Evolutionary conservation across 2,329 filamentous ascomycete genomes (phyloP).

Genomic region (Endothia cerciana): DNA sequence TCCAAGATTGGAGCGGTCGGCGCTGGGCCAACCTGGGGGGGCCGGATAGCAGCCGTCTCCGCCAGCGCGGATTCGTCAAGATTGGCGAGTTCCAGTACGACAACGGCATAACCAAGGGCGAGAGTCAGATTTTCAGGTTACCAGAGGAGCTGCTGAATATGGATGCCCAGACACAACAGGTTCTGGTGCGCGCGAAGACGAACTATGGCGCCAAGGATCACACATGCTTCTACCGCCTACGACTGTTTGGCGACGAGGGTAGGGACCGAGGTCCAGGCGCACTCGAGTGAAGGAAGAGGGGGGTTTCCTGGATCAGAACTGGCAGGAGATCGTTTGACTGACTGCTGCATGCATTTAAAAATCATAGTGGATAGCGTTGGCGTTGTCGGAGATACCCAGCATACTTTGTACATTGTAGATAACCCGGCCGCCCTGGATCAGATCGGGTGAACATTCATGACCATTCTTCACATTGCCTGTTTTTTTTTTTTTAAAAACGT

Average conservation of each 20-base stretch:
- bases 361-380: constrained; percentile 7
- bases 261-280: constrained; percentile 23
- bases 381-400: constrained; percentile 13
- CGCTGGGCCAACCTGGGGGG: constrained; percentile 40
- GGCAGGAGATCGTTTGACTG: background rate
- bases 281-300: background rate
- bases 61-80: constrained; percentile 54
- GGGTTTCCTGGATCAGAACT: background rate
- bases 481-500: too few species aligned
- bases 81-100: constrained; percentile 61
- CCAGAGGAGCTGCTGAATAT: constrained; percentile 54
- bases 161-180: constrained; percentile 51
- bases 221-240: constrained; percentile 69
- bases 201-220: constrained; percentile 63
- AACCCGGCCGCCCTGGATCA: background rate
- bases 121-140: constrained; percentile 57
- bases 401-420: constrained; percentile 8
- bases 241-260: constrained; percentile 54
- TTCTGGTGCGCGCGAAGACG: constrained; percentile 58
- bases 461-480: background rate
- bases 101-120: constrained; percentile 42
- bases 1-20: constrained; percentile 47
- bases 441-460: background rate
- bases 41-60: constrained; percentile 35
- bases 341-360: background rate